Conservation (phyloP, 768 basidiomycete genomes). For the Phylloporus rhodoxanthus region DNA sequence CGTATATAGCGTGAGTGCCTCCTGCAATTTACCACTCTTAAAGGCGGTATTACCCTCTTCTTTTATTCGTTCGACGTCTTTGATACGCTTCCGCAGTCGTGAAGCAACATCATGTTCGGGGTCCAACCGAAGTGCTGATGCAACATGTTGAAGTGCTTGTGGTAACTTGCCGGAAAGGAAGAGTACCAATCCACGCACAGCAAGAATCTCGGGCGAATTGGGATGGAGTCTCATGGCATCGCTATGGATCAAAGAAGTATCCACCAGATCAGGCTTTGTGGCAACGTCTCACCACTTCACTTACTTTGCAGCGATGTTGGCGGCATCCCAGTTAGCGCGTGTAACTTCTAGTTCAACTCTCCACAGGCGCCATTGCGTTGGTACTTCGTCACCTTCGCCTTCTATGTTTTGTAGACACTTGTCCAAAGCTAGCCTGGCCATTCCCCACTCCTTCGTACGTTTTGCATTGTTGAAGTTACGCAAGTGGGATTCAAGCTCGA, state of each 20-base stretch:
- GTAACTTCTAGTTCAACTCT: slow-evolving; percentile 72
- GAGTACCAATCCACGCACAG: slow-evolving; percentile 71
- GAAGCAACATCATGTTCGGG: slow-evolving; percentile 70
- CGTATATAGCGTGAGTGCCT: slow-evolving; percentile 64
- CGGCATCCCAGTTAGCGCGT: slow-evolving; percentile 67
- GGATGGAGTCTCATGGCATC: slow-evolving; percentile 68
- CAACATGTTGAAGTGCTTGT: slow-evolving; percentile 64
- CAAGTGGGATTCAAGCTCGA: slow-evolving; percentile 59
- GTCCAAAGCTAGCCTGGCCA: slow-evolving; percentile 75
- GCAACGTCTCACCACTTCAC: slow-evolving; percentile 22
- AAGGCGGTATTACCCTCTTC: slow-evolving; percentile 81
- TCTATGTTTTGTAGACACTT: slow-evolving; percentile 70
- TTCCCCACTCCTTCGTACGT: slow-evolving; percentile 62
- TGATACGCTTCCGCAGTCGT: slow-evolving; percentile 69
- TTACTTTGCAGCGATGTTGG: slow-evolving; percentile 68
- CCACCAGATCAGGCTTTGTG: slow-evolving; percentile 2
- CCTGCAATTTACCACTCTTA: slow-evolving; percentile 51
- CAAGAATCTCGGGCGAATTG: slow-evolving; percentile 74
- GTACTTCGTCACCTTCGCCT: slow-evolving; percentile 68
- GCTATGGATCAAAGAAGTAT: slow-evolving; percentile 31
- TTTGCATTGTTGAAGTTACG: slow-evolving; percentile 55
- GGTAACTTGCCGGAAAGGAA: slow-evolving; percentile 69
- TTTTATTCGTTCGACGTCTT: slow-evolving; percentile 75
- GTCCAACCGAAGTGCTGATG: slow-evolving; percentile 69
- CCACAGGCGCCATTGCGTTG: slow-evolving; percentile 77